These are phyloP conservation scores for Kodamaea lidongshanica DNA, from an alignment of 805 yeast species.

Conservation along the genomic window DNA sequence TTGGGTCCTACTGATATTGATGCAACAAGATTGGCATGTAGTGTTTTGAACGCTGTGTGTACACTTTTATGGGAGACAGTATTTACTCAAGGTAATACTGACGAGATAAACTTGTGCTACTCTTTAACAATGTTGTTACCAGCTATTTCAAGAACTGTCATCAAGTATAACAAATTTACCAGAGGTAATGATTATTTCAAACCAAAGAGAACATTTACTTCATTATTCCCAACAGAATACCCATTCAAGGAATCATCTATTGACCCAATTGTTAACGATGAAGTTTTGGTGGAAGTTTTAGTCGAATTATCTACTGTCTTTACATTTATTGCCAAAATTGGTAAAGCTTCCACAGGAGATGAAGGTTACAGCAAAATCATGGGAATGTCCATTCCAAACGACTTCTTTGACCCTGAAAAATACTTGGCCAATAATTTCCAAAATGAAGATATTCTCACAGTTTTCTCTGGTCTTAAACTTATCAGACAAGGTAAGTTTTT, in stretches of 20 bases:
- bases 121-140: conserved; percentile 51
- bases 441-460: conserved; percentile 37
- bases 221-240: conserved; percentile 58
- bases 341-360: conserved; percentile 34
- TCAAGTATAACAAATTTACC: conserved; percentile 47
- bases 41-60: conserved; percentile 49
- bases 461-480: conserved; percentile 46
- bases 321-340: conserved; percentile 48
- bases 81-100: conserved; percentile 20
- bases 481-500: conserved; percentile 51
- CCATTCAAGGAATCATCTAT: conserved; percentile 63
- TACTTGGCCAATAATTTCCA: conserved; percentile 37
- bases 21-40: conserved; percentile 57
- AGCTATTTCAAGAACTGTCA: conserved; percentile 44
- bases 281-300: conserved; percentile 61
- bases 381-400: conserved; percentile 24
- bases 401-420: conserved; percentile 34
- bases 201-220: conserved; percentile 59
- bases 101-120: conserved; percentile 37
- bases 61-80: conserved; percentile 31
- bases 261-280: conserved; percentile 70
- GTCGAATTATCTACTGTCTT: conserved; percentile 64
- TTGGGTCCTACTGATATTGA: conserved; percentile 48
- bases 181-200: conserved; percentile 42
- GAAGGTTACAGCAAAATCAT: conserved; percentile 41